Evolutionary conservation across 2,329 filamentous ascomycete genomes (phyloP), one percentile per base, ranked within the genome.

Genomic region (Venturiaceae sp.): DNA sequence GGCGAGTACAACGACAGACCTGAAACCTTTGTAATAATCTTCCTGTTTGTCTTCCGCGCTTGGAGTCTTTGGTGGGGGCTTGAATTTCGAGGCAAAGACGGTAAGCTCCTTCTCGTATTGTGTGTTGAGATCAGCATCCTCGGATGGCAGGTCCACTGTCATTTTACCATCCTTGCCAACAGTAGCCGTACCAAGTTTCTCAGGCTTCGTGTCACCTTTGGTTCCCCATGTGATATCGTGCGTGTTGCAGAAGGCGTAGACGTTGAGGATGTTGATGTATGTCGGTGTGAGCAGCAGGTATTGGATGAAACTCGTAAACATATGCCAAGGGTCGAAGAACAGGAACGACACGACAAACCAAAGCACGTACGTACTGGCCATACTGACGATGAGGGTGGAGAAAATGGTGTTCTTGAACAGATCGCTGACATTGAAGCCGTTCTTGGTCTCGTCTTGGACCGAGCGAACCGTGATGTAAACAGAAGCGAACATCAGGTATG

Each of bases 291-390:
- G 81, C 44, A 97, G 83, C 66, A 97, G 85, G 72, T 99, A 99
- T 81, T 97, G 94, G 53, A 91, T 72, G 73, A 97, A 90, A 55
- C 76, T 84, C n/a, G 94, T 97, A 72, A 96, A 81, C 91, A 99
- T 97, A 76, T 99, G 94, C 92, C 94, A 99, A 3, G 94, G 94
- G 71, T 99, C 94, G 72, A 97, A 85, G 85, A 97, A 97, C 64
- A 99, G 79, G 64, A 99, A 80, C 8, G 91, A 96, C 0, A 90
- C 88, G 55, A 99, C 75, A 60, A 97, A 82, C 87, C 92, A 99
- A 67, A 99, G 85, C 62, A 95, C 81, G 70, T 94, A 99, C 0
- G 94, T 99, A 11, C 91, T 94, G 66, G 88, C 82, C 67, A 97
- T 83, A 0, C 92, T 96, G 55, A 99, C 84, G 65, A 99, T 94